Conservation (phyloP, 2,329 filamentous ascomycete genomes). For the Exophiala viscosa region DNA sequence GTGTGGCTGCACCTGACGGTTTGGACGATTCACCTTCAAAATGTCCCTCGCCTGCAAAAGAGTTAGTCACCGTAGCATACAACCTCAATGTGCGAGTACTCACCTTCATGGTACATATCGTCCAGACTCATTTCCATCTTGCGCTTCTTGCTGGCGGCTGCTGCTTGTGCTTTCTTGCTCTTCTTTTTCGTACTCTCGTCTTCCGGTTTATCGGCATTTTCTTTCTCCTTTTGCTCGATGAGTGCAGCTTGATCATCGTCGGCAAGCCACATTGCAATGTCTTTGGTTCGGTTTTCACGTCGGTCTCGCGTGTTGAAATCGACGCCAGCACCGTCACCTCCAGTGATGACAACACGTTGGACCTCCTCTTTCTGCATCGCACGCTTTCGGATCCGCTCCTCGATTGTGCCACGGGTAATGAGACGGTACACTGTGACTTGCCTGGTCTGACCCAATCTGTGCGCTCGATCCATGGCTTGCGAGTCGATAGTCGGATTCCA, state of each 20-base stretch:
- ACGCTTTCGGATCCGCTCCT: slow-evolving; percentile 95
- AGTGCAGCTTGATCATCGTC: slow-evolving; percentile 94
- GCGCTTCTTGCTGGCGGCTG: slow-evolving; percentile 52
- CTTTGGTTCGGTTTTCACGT: slow-evolving; percentile 89
- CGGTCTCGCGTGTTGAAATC: slow-evolving; percentile 92
- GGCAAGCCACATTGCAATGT: slow-evolving; percentile 97
- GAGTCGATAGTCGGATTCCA: slow-evolving; percentile 99
- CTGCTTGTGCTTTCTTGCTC: slow-evolving; percentile 55
- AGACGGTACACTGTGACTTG: slow-evolving; percentile 97
- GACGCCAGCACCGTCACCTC: slow-evolving; percentile 75
- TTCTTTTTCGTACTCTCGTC: slow-evolving; percentile 50
- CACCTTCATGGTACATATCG: slow-evolving; percentile 99
- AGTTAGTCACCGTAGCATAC: slow-evolving; percentile 21
- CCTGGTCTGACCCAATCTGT: slow-evolving; percentile 91
- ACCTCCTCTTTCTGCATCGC: slow-evolving; percentile 98
- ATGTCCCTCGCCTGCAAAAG: slow-evolving; percentile 75
- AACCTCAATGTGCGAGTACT: slow-evolving; percentile 40
- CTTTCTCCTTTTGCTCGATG: slow-evolving; percentile 88
- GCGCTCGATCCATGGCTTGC: slow-evolving; percentile 97
- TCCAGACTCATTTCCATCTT: slow-evolving; percentile 67
- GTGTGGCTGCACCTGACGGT: slow-evolving; percentile 80
- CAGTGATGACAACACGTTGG: slow-evolving; percentile 92
- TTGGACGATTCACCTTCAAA: slow-evolving; percentile 86
- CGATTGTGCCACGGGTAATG: slow-evolving; percentile 93
- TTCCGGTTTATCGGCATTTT: slow-evolving; percentile 68